These are phyloP conservation scores for Grosmannia huntii DNA, from an alignment of 2,329 filamentous ascomycete species.

Conservation along the genomic window DNA sequence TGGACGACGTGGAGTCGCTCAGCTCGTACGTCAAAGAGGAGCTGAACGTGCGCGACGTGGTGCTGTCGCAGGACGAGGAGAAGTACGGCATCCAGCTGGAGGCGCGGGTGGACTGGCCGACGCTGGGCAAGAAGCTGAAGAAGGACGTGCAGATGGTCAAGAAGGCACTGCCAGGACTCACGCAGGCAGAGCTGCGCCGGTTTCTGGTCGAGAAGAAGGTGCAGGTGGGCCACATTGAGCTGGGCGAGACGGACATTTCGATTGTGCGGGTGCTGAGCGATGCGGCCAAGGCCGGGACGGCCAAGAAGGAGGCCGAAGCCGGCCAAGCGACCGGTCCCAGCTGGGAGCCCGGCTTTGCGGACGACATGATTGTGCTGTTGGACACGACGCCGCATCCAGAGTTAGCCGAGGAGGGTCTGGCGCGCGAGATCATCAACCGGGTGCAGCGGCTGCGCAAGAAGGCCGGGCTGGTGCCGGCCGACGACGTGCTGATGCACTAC, in stretches of 20 bases:
- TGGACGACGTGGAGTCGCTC: conserved; percentile 75
- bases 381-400: conserved; percentile 68
- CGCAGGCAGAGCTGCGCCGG: conserved; percentile 65
- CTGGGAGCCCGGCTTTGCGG: conserved; percentile 13
- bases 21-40: conserved; percentile 86
- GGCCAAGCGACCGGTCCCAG: conserved; percentile 2
- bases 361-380: conserved; percentile 77
- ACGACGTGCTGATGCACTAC: conserved; percentile 95
- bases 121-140: conserved; percentile 92
- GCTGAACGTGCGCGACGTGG: conserved; percentile 75
- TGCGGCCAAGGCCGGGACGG: conserved; percentile 40
- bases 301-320: conserved; percentile 57
- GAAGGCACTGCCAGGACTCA: conserved; percentile 71
- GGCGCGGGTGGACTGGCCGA: conserved; percentile 83
- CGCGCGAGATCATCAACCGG: conserved; percentile 83
- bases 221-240: conserved; percentile 70
- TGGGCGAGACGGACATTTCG: conserved; percentile 70
- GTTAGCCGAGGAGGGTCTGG: conserved; percentile 76
- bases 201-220: conserved; percentile 67
- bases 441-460: conserved; percentile 91
- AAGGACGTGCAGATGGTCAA: conserved; percentile 88
- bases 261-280: conserved; percentile 71
- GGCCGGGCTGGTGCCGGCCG: conserved; percentile 77
- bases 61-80: conserved; percentile 75
- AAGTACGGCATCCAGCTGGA: conserved; percentile 90